These are phyloP conservation scores for Lathyrus oleraceus DNA, from an alignment of 306 rosid species.

Conservation along the genomic window DNA sequence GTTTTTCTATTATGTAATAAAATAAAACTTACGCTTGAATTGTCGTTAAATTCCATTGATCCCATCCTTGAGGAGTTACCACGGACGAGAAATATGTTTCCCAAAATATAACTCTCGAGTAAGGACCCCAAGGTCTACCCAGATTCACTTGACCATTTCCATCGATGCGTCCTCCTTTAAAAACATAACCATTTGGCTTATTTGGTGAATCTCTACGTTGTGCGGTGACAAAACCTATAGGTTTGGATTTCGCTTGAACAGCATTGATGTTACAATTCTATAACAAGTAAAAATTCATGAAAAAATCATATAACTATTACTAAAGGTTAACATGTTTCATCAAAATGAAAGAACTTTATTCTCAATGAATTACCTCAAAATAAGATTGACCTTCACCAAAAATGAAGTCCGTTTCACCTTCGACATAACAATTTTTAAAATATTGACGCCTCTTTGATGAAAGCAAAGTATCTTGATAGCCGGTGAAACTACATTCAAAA, in stretches of 20 bases:
- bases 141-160: conserved; percentile 12
- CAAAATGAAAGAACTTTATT: background rate
- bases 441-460: background rate
- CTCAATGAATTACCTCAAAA: background rate
- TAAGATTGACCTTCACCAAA: background rate
- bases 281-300: background rate
- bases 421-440: background rate
- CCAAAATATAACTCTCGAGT: conserved; percentile 27
- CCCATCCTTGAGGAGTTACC: conserved; percentile 8
- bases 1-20: background rate
- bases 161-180: conserved; percentile 9
- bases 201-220: conserved; percentile 17
- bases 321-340: background rate
- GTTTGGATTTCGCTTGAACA: background rate
- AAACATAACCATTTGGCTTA: conserved; percentile 44
- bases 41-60: background rate
- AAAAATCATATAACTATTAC: background rate
- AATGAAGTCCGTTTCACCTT: background rate
- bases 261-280: conserved; percentile 37
- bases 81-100: background rate
- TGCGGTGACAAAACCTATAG: conserved; percentile 45
- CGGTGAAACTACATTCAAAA: background rate
- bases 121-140: conserved; percentile 29
- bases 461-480: conserved; percentile 7
- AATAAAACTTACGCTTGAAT: background rate